phyloP scores from a whole-genome alignment of 2,329 filamentous ascomycete genomes.

The Pestalotiopsis sp. region DNA sequence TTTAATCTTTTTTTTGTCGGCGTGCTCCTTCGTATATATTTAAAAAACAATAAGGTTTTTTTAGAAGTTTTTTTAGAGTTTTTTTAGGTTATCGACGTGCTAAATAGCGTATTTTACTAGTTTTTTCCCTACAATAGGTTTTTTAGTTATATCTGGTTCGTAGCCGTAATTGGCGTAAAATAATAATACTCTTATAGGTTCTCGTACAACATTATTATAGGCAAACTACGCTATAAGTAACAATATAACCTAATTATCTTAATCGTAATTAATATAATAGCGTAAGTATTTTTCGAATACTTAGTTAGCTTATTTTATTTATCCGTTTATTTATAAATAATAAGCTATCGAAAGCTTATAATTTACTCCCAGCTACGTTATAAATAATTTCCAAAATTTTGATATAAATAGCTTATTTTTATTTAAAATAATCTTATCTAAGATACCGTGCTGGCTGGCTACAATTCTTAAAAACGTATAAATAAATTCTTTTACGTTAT shows the following conservation, averaged over 20 bases:
- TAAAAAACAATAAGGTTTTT: not conserved
- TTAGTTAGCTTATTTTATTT: not conserved
- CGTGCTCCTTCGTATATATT: not conserved
- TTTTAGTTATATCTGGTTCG: constrained; percentile 1
- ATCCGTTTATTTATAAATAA: not conserved
- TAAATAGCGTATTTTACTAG: constrained; percentile 14
- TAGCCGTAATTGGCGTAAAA: not conserved
- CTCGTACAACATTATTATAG: not conserved
- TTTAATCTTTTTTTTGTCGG: constrained; percentile 17
- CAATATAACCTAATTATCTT: constrained; percentile 5
- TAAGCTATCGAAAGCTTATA: too few species aligned
- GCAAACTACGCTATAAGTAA: not conserved
- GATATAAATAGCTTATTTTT: too few species aligned
- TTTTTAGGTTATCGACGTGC: constrained; percentile 5
- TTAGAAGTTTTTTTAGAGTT: constrained; percentile 15
- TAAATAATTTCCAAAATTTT: too few species aligned
- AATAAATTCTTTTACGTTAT: not conserved
- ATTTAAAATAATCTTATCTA: not conserved
- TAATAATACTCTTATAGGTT: not conserved
- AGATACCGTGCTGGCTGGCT: not conserved
- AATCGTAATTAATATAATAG: constrained; percentile 15
- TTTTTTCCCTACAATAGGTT: constrained; percentile 20
- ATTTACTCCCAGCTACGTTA: too few species aligned
- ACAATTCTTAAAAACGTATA: not conserved
- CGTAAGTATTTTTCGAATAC: not conserved